Conservation (phyloP, 176 grass and related monocot species). For the Rhynchospora pubera region DNA sequence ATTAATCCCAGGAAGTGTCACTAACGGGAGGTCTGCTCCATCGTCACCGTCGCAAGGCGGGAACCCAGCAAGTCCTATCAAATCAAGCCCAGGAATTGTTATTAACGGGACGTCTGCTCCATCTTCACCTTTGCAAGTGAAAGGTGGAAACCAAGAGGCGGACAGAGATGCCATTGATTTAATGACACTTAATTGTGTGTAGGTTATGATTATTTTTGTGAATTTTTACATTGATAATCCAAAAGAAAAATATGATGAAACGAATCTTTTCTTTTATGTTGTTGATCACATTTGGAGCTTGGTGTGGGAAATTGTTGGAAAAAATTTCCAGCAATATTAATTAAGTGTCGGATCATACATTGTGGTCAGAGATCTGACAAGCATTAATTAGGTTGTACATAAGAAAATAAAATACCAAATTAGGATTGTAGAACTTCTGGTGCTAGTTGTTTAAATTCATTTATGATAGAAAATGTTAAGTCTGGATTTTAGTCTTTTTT, state of each 20-base stretch:
- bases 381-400: not conserved
- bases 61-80: not conserved
- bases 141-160: not conserved
- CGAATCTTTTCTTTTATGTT: not conserved
- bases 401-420: not conserved
- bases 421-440: not conserved
- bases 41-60: not conserved
- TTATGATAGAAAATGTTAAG: not conserved
- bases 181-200: not conserved
- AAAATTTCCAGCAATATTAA: not conserved
- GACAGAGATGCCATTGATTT: not conserved
- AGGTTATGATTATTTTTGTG: not conserved
- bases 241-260: not conserved
- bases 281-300: not conserved
- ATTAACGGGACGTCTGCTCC: not conserved
- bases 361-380: not conserved
- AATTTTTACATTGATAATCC: not conserved
- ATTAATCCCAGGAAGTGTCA: not conserved
- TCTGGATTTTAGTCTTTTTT: not conserved
- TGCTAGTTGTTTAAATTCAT: not conserved
- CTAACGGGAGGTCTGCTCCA: not conserved
- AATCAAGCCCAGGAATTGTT: not conserved
- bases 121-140: not conserved
- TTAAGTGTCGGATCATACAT: not conserved
- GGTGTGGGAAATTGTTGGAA: not conserved